phyloP scores from a whole-genome alignment of 2,329 filamentous ascomycete species.

The Fusarium veterinarium region DNA sequence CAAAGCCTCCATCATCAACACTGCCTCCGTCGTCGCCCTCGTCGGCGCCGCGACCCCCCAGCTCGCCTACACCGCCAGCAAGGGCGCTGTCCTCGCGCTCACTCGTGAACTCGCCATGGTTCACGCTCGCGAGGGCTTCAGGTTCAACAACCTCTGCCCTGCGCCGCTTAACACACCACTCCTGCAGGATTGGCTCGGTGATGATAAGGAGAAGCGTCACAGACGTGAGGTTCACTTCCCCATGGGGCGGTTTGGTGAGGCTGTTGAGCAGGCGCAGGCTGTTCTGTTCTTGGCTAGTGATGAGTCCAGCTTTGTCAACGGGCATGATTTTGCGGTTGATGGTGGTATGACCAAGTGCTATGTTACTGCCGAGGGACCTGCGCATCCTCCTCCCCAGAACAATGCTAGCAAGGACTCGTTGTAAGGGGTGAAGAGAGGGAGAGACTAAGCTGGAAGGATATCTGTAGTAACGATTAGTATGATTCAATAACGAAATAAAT shows the following conservation, averaged over 20 bases:
- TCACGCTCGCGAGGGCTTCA: constrained; percentile 86
- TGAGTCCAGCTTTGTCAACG: constrained; percentile 90
- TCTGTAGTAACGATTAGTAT: constrained; percentile 35
- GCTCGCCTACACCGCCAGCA: constrained; percentile 92
- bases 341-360: constrained; percentile 97
- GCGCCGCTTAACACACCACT: constrained; percentile 93
- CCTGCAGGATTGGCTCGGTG: constrained; percentile 92
- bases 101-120: constrained; percentile 93
- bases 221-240: constrained; percentile 92
- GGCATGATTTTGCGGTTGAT: constrained; percentile 93
- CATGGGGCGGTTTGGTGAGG: constrained; percentile 87
- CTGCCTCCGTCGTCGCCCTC: constrained; percentile 87
- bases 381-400: constrained; percentile 66
- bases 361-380: constrained; percentile 72
- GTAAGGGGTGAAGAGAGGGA: neutral
- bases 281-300: constrained; percentile 89
- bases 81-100: constrained; percentile 90
- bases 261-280: constrained; percentile 91
- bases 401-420: constrained; percentile 66
- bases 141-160: constrained; percentile 92
- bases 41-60: constrained; percentile 90
- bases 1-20: constrained; percentile 89
- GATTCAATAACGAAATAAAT: constrained; percentile 29
- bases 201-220: constrained; percentile 82
- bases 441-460: neutral